Base-by-base conservation (phyloP, 306 rosid genomes). In the Sicyos baderoa region DNA sequence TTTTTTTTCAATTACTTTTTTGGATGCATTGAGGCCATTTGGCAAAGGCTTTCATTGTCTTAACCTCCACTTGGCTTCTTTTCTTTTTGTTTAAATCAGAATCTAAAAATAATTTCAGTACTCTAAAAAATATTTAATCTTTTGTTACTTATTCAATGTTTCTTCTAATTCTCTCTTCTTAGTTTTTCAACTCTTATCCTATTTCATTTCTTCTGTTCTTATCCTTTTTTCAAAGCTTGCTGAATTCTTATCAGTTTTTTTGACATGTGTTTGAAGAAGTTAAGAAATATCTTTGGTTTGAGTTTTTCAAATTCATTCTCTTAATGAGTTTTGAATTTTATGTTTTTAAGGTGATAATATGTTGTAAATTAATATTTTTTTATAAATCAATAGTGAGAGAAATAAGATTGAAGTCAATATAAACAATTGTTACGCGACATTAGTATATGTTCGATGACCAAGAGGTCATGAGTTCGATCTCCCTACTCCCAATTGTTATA, bases 11-110 rank as follows among this genome's bases (percentile, higher is more conserved):
- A 47, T 47, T 40, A 40, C n/a, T 47, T 47, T 47, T 13, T 47
- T 59, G 0, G 66, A 37, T 63, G 70, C 70, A 63, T 63, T 42
- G 9, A 63, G 70, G 52, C 9, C 70, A 37, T 63, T 37, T 63
- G 70, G 70, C 70, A 63, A 63, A 11, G 2, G 52, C 51, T 40
- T 37, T 61, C 64, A n/a, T 9, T 10, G 11, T 63, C 70, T 42
- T 18, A 63, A 32, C 69, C 40, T 5, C 69, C 69, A 63, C 69
- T 62, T 63, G 32, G 16, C 69, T 18, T n/a, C n/a, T n/a, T n/a
- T n/a, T n/a, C n/a, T 63, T 37, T 58, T 29, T 7, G 19, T 58
- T 32, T 9, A 18, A 40, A 40, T 60, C 10, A 32, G 18, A 60
- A 37, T 1, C 21, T 9, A 16, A 16, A 60, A 60, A 32, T 45